Conservation (phyloP, 495 filamentous ascomycete genomes). For the Delitschia confertaspora region DNA sequence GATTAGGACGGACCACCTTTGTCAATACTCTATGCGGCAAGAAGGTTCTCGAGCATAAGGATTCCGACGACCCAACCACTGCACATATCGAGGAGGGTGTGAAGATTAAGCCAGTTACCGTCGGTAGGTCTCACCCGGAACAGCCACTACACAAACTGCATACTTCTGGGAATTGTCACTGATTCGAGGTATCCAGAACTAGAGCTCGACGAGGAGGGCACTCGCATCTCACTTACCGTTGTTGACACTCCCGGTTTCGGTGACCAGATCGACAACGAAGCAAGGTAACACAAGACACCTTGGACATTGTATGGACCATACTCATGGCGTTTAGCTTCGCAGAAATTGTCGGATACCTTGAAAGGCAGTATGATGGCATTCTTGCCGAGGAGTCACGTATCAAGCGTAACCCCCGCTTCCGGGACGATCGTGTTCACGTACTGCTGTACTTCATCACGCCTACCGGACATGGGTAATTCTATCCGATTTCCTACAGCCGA, state of each 20-base stretch:
- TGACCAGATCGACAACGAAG: slow-evolving; percentile 98
- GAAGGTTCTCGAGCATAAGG: slow-evolving; percentile 77
- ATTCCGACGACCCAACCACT: slow-evolving; percentile 75
- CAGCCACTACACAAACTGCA: background rate
- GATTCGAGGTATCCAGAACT: slow-evolving; percentile 53
- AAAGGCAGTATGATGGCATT: slow-evolving; percentile 98
- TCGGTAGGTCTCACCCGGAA: slow-evolving; percentile 50
- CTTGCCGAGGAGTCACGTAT: slow-evolving; percentile 98
- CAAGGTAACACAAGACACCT: slow-evolving; percentile 60
- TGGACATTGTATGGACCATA: no score
- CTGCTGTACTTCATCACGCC: slow-evolving; percentile 99
- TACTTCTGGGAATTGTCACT: slow-evolving; percentile 5
- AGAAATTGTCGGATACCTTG: slow-evolving; percentile 94
- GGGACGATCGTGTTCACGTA: slow-evolving; percentile 96
- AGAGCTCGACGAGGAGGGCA: slow-evolving; percentile 95
- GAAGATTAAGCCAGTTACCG: slow-evolving; percentile 95
- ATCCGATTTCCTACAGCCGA: slow-evolving; percentile 23
- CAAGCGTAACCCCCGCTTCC: slow-evolving; percentile 99
- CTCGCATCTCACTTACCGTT: slow-evolving; percentile 93
- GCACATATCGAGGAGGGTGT: slow-evolving; percentile 95
- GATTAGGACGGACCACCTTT: slow-evolving; percentile 87
- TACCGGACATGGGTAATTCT: slow-evolving; percentile 77
- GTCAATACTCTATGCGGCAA: slow-evolving; percentile 98
- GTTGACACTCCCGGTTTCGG: slow-evolving; percentile 98
- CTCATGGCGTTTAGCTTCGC: slow-evolving; percentile 65